A percentile compares a stretch with the other conserved stretches of the same genome.
phyloP scores from a whole-genome alignment of 2,329 filamentous ascomycete species.

The Scedosporium aurantiacum region DNA sequence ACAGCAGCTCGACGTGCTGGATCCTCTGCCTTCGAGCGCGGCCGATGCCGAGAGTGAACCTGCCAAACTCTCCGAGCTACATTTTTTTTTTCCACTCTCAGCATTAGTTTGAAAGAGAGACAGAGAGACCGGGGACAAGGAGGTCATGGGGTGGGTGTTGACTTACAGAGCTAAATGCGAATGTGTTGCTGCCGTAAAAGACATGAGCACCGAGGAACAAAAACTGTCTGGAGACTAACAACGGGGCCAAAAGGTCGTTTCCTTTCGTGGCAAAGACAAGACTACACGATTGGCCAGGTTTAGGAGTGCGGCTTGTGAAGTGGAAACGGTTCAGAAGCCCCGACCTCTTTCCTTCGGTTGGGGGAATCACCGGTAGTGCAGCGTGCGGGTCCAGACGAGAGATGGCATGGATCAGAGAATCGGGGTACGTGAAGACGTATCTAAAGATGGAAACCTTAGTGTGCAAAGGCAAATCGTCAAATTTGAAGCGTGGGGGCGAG shows the following conservation, averaged over 20 bases:
- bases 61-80: constrained; percentile 34
- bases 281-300: constrained; percentile 16
- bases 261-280: constrained; percentile 24
- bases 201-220: constrained; percentile 27
- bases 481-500: constrained; percentile 11
- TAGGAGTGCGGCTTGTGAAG: constrained; percentile 11
- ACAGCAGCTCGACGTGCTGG: constrained; percentile 32
- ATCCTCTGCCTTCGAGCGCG: constrained; percentile 26
- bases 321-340: constrained; percentile 28
- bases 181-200: constrained; percentile 38
- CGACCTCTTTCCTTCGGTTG: background rate
- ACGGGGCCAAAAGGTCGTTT: constrained; percentile 21
- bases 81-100: constrained; percentile 15
- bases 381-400: constrained; percentile 30
- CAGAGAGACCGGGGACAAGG: background rate
- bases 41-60: constrained; percentile 33
- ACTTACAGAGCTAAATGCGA: constrained; percentile 31
- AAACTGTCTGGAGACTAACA: constrained; percentile 30
- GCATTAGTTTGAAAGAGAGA: background rate
- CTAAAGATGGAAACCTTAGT: constrained; percentile 25
- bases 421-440: constrained; percentile 22
- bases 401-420: constrained; percentile 28
- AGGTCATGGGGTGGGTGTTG: background rate
- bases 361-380: constrained; percentile 13
- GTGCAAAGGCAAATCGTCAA: constrained; percentile 19